A percentile compares a stretch with the other conserved stretches of the same genome.
phyloP scores from a whole-genome alignment of 257 asterid species.

The Solanum tarijense region DNA sequence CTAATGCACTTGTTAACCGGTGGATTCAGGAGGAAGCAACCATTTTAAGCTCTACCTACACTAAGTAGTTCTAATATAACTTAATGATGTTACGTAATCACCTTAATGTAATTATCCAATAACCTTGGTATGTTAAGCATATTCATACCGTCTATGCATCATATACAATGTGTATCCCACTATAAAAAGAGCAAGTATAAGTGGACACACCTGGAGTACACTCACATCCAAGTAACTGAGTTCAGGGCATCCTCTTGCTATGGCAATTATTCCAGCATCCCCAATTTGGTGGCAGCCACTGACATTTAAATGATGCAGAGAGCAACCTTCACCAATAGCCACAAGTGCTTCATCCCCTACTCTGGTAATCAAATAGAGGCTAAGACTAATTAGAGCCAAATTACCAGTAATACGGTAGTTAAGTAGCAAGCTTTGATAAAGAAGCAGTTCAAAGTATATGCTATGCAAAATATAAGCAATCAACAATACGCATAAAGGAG shows the following conservation, averaged over 20 bases:
- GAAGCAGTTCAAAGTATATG: not conserved
- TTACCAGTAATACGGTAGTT: not conserved
- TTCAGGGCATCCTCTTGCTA: conserved; percentile 79
- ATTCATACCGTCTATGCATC: not conserved
- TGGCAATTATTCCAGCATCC: conserved; percentile 74
- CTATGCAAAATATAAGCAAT: not conserved
- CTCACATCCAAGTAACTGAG: conserved; percentile 74
- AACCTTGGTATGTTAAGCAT: not conserved
- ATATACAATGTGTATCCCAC: not conserved
- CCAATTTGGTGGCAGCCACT: conserved; percentile 86
- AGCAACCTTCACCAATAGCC: conserved; percentile 78
- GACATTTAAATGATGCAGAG: conserved; percentile 58
- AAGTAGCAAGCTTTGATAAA: not conserved
- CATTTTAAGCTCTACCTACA: not conserved
- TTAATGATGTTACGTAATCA: not conserved
- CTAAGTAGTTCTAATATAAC: not conserved
- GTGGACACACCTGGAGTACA: conserved; percentile 65
- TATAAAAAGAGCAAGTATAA: not conserved
- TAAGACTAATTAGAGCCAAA: not conserved
- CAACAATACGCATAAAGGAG: not conserved
- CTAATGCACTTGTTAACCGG: not conserved
- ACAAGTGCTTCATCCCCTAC: conserved; percentile 70
- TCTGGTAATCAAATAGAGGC: conserved; percentile 32
- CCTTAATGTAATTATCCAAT: not conserved
- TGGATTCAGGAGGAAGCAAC: not conserved